These are phyloP conservation scores for Colletotrichum spaethianum DNA, from an alignment of 2,329 filamentous ascomycete species.

Conservation along the genomic window DNA sequence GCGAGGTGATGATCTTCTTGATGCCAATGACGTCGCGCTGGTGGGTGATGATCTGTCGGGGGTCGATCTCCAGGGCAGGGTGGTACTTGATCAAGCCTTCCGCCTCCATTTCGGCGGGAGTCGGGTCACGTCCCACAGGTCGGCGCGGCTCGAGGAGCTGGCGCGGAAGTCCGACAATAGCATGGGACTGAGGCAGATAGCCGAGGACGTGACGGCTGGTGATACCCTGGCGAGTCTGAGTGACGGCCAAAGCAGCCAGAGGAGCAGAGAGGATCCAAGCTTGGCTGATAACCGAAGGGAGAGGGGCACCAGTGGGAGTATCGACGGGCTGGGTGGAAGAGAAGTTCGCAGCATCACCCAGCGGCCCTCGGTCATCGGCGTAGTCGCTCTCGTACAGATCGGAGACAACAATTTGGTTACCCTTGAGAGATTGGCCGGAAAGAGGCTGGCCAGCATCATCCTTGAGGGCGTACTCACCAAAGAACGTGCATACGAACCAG, in stretches of 20 bases:
- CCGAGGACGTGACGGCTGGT: constrained; percentile 86
- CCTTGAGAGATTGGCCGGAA: constrained; percentile 74
- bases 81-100: constrained; percentile 86
- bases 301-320: constrained; percentile 65
- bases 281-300: constrained; percentile 85
- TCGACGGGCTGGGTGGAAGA: constrained; percentile 81
- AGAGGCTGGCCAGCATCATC: constrained; percentile 56
- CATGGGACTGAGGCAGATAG: constrained; percentile 79
- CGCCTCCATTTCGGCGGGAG: constrained; percentile 78
- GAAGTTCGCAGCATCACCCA: constrained; percentile 79
- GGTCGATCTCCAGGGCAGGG: constrained; percentile 86
- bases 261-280: constrained; percentile 84
- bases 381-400: constrained; percentile 92
- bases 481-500: constrained; percentile 92
- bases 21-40: constrained; percentile 85
- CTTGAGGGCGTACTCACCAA: constrained; percentile 70
- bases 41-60: constrained; percentile 85
- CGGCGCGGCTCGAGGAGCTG: constrained; percentile 87
- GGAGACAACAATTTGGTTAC: constrained; percentile 87
- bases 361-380: constrained; percentile 86
- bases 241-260: constrained; percentile 85
- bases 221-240: constrained; percentile 93
- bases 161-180: constrained; percentile 85
- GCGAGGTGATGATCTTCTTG: constrained; percentile 78
- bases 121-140: constrained; percentile 87